Conservation (phyloP, 768 basidiomycete genomes). For the Leccinum longicurvipes region DNA sequence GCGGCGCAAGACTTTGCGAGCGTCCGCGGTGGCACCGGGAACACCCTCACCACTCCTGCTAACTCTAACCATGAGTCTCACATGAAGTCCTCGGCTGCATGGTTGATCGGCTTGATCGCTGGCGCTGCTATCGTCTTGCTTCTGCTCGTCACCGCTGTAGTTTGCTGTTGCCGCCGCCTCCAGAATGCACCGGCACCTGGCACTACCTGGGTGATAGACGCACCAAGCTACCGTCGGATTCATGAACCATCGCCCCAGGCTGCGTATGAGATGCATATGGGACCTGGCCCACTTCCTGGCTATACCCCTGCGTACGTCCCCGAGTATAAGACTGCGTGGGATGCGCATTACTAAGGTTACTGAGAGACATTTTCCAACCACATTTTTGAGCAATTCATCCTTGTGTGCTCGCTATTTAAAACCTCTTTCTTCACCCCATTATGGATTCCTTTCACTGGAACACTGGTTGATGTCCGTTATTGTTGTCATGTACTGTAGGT, state of each 20-base stretch:
- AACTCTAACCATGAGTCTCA: slow-evolving; percentile 30
- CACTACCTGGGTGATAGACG: slow-evolving; percentile 4
- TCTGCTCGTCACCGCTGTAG: not conserved
- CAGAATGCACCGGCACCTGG: slow-evolving; percentile 1
- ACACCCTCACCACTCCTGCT: slow-evolving; percentile 37
- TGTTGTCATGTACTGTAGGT: not conserved
- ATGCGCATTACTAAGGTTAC: slow-evolving; percentile 16
- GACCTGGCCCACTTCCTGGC: slow-evolving; percentile 4
- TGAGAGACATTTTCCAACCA: not conserved
- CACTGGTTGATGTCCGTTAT: not conserved
- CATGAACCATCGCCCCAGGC: slow-evolving; percentile 28
- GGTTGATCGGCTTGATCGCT: slow-evolving; percentile 18
- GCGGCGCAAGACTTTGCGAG: slow-evolving; percentile 24
- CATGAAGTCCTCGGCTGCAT: not conserved
- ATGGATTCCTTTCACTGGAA: not conserved
- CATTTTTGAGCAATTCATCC: not conserved
- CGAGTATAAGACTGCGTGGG: slow-evolving; percentile 25
- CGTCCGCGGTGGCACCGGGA: slow-evolving; percentile 24
- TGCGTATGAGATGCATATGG: slow-evolving; percentile 28
- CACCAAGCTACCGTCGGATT: slow-evolving; percentile 21
- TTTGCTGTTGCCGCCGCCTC: slow-evolving; percentile 8
- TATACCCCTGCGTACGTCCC: slow-evolving; percentile 13
- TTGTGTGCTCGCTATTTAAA: not conserved
- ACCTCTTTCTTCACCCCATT: not conserved
- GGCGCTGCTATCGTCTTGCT: slow-evolving; percentile 6